A percentile compares a stretch with the other conserved stretches of the same genome.
Evolutionary conservation across 1,284 basidiomycete species (phyloP).

Genomic region (Microstroma glucosiphilum): DNA sequence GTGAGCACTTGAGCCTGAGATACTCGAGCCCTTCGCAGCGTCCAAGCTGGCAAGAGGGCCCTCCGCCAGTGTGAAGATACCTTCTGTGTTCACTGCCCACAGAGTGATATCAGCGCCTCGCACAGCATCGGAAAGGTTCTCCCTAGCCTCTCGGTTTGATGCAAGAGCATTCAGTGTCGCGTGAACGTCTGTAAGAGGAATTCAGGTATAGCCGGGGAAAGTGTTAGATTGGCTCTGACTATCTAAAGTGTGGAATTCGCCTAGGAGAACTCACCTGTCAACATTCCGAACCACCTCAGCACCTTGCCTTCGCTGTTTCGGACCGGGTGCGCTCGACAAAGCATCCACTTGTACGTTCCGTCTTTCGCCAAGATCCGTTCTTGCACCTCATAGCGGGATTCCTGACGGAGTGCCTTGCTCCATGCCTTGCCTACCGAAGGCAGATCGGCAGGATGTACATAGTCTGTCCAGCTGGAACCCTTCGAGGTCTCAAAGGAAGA

Average conservation of each 20-base stretch:
- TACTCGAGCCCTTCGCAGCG: too few relatives aligned
- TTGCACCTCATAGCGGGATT: slow-evolving; percentile 48
- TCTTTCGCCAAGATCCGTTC: slow-evolving; percentile 45
- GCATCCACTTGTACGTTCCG: slow-evolving; percentile 45
- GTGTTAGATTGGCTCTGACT: too few relatives aligned
- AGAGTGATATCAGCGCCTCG: slow-evolving; percentile 36
- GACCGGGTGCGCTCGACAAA: slow-evolving; percentile 48
- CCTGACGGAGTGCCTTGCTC: slow-evolving; percentile 48
- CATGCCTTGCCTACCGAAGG: slow-evolving; percentile 36
- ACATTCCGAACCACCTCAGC: not conserved
- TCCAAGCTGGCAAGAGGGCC: slow-evolving; percentile 18
- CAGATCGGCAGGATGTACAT: slow-evolving; percentile 51
- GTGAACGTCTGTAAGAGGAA: not conserved
- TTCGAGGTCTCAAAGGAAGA: slow-evolving; percentile 28
- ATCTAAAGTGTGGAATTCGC: too few relatives aligned
- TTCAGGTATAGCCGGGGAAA: too few relatives aligned
- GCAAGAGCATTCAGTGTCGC: not conserved
- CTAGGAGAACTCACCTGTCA: not conserved
- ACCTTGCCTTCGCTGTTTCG: slow-evolving; percentile 20
- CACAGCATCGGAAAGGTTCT: not conserved
- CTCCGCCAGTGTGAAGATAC: slow-evolving; percentile 39
- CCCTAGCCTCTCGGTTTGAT: not conserved
- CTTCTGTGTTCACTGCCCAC: slow-evolving; percentile 38
- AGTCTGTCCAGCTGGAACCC: slow-evolving; percentile 48
- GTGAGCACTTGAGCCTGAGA: not conserved